Conservation (phyloP, 805 yeast genomes). For the Starmerella khaoyaiensis region DNA sequence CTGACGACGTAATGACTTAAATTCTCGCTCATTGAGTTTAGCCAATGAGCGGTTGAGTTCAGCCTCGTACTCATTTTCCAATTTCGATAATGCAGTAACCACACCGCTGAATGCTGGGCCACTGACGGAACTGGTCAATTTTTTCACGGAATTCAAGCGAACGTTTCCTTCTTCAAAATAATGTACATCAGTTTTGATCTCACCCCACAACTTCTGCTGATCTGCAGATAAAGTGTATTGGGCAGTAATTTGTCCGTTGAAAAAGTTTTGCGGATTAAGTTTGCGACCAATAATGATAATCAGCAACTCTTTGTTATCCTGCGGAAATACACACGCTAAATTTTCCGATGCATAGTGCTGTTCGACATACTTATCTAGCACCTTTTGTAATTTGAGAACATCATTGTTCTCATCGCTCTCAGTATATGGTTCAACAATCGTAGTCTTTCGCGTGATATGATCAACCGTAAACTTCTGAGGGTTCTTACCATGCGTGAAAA, state of each 20-base stretch:
- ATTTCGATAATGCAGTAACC: slow-evolving; percentile 28
- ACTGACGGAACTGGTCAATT: slow-evolving; percentile 14
- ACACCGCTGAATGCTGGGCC: slow-evolving; percentile 19
- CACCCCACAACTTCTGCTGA: slow-evolving; percentile 36
- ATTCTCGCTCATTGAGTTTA: slow-evolving; percentile 62
- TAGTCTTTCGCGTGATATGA: slow-evolving; percentile 19
- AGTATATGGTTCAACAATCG: slow-evolving; percentile 8
- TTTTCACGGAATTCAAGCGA: slow-evolving; percentile 42
- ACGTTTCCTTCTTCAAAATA: slow-evolving; percentile 96
- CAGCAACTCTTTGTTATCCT: slow-evolving; percentile 20
- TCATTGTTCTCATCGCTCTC: slow-evolving; percentile 5
- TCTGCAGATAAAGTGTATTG: slow-evolving; percentile 37
- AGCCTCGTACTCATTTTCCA: slow-evolving; percentile 50
- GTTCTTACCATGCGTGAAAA: slow-evolving; percentile 23
- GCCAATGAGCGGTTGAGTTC: slow-evolving; percentile 49
- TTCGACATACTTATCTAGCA: slow-evolving; percentile 40
- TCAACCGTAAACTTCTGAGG: slow-evolving; percentile 24
- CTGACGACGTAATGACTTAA: slow-evolving; percentile 78
- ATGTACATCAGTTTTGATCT: slow-evolving; percentile 60
- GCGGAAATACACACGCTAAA: slow-evolving; percentile 34
- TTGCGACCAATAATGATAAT: slow-evolving; percentile 59
- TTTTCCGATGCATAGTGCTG: slow-evolving; percentile 42
- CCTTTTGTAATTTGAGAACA: slow-evolving; percentile 12
- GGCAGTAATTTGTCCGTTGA: slow-evolving; percentile 84
- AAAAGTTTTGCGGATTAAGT: slow-evolving; percentile 61